phyloP scores from a whole-genome alignment of 768 basidiomycete genomes.

The Gymnopilus junonius region DNA sequence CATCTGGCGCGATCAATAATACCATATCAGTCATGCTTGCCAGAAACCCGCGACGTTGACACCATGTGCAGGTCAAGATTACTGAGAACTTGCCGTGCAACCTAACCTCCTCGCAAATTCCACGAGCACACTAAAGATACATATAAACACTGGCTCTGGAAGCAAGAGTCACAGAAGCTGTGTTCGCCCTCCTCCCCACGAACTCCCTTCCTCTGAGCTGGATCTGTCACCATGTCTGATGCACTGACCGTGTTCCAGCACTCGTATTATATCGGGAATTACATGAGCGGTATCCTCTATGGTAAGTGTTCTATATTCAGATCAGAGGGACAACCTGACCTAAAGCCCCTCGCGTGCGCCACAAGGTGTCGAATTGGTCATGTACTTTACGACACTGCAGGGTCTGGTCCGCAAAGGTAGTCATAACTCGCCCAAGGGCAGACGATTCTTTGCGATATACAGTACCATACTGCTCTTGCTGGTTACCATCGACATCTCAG shows the following conservation, averaged over 20 bases:
- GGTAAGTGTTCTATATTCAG: conserved; percentile 21
- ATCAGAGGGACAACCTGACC: neutral
- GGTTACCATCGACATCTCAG: conserved; percentile 32
- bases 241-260: conserved; percentile 30
- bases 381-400: conserved; percentile 31
- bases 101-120: conserved; percentile 10
- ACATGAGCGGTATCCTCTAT: conserved; percentile 36
- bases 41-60: conserved; percentile 9
- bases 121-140: conserved; percentile 16
- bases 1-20: conserved; percentile 13
- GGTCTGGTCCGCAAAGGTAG: conserved; percentile 25
- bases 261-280: conserved; percentile 34
- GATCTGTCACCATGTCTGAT: conserved; percentile 18
- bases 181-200: neutral
- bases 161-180: conserved; percentile 16
- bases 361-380: conserved; percentile 31
- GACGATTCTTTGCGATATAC: conserved; percentile 30
- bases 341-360: conserved; percentile 6
- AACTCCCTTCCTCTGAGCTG: neutral
- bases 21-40: conserved; percentile 19
- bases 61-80: conserved; percentile 12
- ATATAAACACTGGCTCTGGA: conserved; percentile 15
- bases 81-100: conserved; percentile 7
- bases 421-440: conserved; percentile 22
- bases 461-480: conserved; percentile 32